Evolutionary conservation across 139 green algal species (phyloP), one percentile per base, ranked within the genome.

Genomic region (Haematococcus sp.): DNA sequence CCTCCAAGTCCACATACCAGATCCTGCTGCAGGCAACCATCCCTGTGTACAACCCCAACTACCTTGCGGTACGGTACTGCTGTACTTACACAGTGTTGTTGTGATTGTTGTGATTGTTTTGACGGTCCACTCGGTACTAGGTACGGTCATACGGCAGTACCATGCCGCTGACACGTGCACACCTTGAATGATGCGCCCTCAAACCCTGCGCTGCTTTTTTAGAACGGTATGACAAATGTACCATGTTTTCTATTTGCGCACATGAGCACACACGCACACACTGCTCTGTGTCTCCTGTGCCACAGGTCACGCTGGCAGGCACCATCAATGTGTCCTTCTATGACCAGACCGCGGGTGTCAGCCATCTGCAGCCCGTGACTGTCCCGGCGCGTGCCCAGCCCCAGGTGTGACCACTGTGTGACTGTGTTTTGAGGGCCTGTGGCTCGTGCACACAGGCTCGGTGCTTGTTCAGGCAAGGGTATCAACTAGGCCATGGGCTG

Each of bases 31-130:
- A 81, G 7, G 83, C 84, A 17, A 79, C 73, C 2, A 79, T 95
- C 9, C 89, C 90, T 2, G 78, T 93, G 16, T 89, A 83, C 80
- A 95, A 95, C 79, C 89, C 90, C n/a, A 95, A 95, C 79, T 95
- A 85, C 78, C 83, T 75, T 81, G 86, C 30, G 49, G 76, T 54
- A 22, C 40, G 40, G 76, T 54, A 22, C 40, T 7, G 40, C 40
- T 49, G 40, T 49, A 49, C 40, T 11, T 49, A 11, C 40, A 2
- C 3, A 0, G 30, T 76, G 28, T 49, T 70, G 30, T 54, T 16
- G 19, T 13, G 16, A 22, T 17, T 27, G 58, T 31, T 33, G 13
- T 35, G 58, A 66, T 16, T 33, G 58, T 13, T 22, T 16, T 66
- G 19, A 13, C 25, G 19, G 23, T 17, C 17, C 58, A 17, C 23